Evolutionary conservation across 306 rosid genomes (phyloP).

Genomic region (Arachis stenosperma): DNA sequence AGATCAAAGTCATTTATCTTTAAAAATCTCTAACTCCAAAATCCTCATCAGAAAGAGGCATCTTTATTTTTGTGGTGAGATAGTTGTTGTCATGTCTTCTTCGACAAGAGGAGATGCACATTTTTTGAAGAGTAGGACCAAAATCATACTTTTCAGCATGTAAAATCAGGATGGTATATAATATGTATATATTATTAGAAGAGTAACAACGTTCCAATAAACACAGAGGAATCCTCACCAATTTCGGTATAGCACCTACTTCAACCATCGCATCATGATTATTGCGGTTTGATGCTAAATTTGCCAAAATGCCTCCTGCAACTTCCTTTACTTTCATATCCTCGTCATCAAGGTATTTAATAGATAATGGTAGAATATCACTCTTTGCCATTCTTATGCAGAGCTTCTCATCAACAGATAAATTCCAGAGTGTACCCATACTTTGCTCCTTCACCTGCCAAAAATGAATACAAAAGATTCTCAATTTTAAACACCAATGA

Average conservation of each 20-base stretch:
- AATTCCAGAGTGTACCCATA: conserved; percentile 76
- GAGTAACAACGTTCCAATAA: conserved; percentile 27
- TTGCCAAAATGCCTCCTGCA: conserved; percentile 79
- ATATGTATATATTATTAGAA: background rate
- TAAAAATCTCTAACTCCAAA: no score
- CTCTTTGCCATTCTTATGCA: conserved; percentile 56
- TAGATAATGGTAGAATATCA: conserved; percentile 61
- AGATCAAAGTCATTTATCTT: no score
- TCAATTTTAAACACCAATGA: conserved; percentile 44
- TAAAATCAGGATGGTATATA: no score
- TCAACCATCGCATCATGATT: conserved; percentile 78
- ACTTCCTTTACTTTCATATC: conserved; percentile 79
- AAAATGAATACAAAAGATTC: conserved; percentile 35
- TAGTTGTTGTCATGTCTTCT: no score
- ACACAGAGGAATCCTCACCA: conserved; percentile 62
- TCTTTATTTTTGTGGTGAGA: no score
- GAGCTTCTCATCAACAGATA: conserved; percentile 81
- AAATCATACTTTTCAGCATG: no score
- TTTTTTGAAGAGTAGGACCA: no score
- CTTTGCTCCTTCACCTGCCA: conserved; percentile 87
- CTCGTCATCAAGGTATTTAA: conserved; percentile 75
- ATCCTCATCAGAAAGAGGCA: no score
- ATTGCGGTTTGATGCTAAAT: conserved; percentile 64
- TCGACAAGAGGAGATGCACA: no score
- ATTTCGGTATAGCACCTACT: conserved; percentile 76